Evolutionary conservation across 148 eudicot genomes (phyloP).

Genomic region (Tetragonia tetragonoides): DNA sequence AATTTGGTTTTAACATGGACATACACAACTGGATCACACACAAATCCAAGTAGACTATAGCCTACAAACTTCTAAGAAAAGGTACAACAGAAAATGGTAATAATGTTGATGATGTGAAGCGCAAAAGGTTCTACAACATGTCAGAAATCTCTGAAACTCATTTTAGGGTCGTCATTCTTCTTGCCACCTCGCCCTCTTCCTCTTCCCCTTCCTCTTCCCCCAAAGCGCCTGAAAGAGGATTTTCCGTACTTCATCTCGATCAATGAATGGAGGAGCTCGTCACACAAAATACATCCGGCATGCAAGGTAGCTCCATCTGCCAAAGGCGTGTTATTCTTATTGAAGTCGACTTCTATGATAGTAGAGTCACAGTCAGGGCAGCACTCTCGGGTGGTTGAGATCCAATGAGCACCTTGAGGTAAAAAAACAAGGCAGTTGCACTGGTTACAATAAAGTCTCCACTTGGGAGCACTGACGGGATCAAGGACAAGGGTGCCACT

Average conservation of each 20-base stretch:
- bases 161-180: conserved; percentile 63
- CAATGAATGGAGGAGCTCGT: conserved; percentile 77
- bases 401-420: conserved; percentile 86
- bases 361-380: conserved; percentile 84
- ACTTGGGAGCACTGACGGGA: conserved; percentile 90
- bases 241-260: conserved; percentile 89
- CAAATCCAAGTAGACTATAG: not conserved
- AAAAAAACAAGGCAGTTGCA: conserved; percentile 87
- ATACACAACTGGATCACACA: not conserved
- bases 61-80: too few relatives aligned
- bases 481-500: conserved; percentile 88
- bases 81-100: not conserved
- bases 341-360: conserved; percentile 81
- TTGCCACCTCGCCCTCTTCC: conserved; percentile 58
- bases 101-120: too few relatives aligned
- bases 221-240: conserved; percentile 54
- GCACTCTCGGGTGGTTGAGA: conserved; percentile 69
- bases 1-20: too few relatives aligned
- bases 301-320: conserved; percentile 72
- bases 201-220: conserved; percentile 61
- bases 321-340: conserved; percentile 86
- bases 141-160: conserved; percentile 92
- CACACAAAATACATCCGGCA: conserved; percentile 81
- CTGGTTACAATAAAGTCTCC: conserved; percentile 88
- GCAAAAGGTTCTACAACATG: not conserved